Evolutionary conservation across 768 basidiomycete species (phyloP).

Genomic region (Chiua virens): DNA sequence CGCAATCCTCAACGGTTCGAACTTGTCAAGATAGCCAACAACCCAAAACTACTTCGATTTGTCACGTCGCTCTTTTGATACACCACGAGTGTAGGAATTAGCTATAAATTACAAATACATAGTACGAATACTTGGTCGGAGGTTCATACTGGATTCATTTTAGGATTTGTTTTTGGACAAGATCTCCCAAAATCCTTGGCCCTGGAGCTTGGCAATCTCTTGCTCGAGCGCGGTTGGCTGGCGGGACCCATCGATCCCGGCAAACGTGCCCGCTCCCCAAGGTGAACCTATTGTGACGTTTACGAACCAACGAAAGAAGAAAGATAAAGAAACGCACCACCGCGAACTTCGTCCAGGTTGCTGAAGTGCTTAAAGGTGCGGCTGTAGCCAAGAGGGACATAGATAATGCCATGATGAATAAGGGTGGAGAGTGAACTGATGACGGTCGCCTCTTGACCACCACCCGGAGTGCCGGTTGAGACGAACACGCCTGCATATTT

Average conservation of each 20-base stretch:
- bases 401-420: conserved; percentile 71
- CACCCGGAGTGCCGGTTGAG: conserved; percentile 69
- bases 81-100: background rate
- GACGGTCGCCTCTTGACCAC: conserved; percentile 74
- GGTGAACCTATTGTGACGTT: conserved; percentile 52
- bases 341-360: conserved; percentile 50
- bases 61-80: background rate
- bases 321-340: conserved; percentile 43
- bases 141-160: background rate
- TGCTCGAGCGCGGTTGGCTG: conserved; percentile 50
- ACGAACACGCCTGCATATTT: conserved; percentile 79
- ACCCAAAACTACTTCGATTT: background rate
- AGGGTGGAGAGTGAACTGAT: conserved; percentile 55
- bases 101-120: background rate
- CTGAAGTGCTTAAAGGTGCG: conserved; percentile 42
- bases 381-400: conserved; percentile 73
- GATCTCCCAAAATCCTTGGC: conserved; percentile 48
- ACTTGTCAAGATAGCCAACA: too few relatives aligned
- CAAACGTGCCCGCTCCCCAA: conserved; percentile 73
- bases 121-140: too few relatives aligned
- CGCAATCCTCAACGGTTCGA: too few relatives aligned
- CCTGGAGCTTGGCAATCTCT: conserved; percentile 52
- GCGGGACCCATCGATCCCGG: conserved; percentile 46
- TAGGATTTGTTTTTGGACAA: conserved; percentile 40
- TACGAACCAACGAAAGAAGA: background rate